Base-by-base conservation (phyloP, 768 basidiomycete species). In the Saitozyma podzolica region DNA sequence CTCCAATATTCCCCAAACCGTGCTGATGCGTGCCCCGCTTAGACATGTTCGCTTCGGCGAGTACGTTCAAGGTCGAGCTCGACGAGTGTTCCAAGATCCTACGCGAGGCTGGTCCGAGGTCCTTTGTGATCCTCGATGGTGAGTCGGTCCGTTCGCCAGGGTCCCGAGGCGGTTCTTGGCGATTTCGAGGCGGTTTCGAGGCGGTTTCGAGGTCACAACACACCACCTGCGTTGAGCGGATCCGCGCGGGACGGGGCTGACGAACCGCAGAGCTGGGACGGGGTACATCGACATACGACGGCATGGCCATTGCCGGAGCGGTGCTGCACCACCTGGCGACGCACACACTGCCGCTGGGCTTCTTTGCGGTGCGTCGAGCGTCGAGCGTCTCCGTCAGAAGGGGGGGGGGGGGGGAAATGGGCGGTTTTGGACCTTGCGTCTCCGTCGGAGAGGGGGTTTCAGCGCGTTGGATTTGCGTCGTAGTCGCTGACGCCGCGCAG, bases 271-370 rank as follows among this genome's bases (percentile, higher is more conserved):
- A 97, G 82, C 85, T 96, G 57, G 93, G 94, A 17, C 83, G 95
- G 80, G 96, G 96, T 37, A 98, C 96, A 1, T 95, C 93, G 0
- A 98, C 96, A 20, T 80, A 92, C 87, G 96, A 99, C 78, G 96
- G 95, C n/a, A 92, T 97, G 91, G 92, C 93, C 8, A 97, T 98
- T 68, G 95, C 96, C 50, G 90, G 89, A 58, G 91, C 95, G 9
- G 96, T 98, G 13, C 80, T 98, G 17, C 96, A 99, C 77, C 87
- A 95, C 74, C 84, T 99, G 14, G 92, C 96, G 0, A 96, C 94
- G 0, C 91, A 91, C 71, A 93, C 91, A 0, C 82, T 96, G 6
- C 88, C 94, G 10, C 81, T 98, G 37, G 89, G 91, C 1, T 96
- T 97, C 83, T 99, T 99, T 72, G 95, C 96, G 13, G 79, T 80